phyloP scores from a whole-genome alignment of 495 filamentous ascomycete species.

The Ascodesmis nigricans region DNA sequence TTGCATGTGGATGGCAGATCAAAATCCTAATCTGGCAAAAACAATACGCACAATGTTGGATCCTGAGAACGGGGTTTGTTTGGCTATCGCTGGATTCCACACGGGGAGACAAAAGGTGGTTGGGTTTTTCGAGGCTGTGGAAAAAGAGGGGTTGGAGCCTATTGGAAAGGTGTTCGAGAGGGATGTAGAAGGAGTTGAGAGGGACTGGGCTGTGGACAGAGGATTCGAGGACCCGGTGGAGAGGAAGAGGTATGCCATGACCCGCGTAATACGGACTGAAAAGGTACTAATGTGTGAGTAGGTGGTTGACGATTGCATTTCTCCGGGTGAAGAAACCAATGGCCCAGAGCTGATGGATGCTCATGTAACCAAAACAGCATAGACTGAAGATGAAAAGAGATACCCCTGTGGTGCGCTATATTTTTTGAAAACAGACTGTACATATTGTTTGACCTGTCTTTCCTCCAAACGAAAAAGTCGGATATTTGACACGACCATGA shows the following conservation, averaged over 20 bases:
- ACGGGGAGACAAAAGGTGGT: conserved; percentile 53
- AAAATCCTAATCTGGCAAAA: conserved; percentile 47
- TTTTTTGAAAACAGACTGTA: conserved; percentile 51
- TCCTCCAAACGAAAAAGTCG: conserved; percentile 66
- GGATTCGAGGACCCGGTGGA: conserved; percentile 41
- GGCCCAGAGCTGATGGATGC: too few species aligned
- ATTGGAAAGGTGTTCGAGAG: conserved; percentile 39
- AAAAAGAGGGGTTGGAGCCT: conserved; percentile 37
- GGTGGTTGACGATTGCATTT: too few species aligned
- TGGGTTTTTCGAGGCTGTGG: conserved; percentile 45
- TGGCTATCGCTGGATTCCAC: conserved; percentile 61
- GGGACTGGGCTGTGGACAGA: conserved; percentile 43
- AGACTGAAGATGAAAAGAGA: too few species aligned
- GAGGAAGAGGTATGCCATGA: conserved; percentile 36
- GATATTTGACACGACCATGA: conserved; percentile 53
- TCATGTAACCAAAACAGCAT: too few species aligned
- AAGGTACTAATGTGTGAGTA: too few species aligned
- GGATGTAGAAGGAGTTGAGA: conserved; percentile 42
- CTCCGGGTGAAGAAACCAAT: too few species aligned
- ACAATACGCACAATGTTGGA: conserved; percentile 56
- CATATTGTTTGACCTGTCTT: conserved; percentile 66
- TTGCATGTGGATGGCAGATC: conserved; percentile 64
- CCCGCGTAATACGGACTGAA: too few species aligned
- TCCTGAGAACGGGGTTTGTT: conserved; percentile 31
- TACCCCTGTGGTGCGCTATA: too few species aligned